Conservation (phyloP, 2,329 filamentous ascomycete genomes). For the Aureobasidium namibiae region DNA sequence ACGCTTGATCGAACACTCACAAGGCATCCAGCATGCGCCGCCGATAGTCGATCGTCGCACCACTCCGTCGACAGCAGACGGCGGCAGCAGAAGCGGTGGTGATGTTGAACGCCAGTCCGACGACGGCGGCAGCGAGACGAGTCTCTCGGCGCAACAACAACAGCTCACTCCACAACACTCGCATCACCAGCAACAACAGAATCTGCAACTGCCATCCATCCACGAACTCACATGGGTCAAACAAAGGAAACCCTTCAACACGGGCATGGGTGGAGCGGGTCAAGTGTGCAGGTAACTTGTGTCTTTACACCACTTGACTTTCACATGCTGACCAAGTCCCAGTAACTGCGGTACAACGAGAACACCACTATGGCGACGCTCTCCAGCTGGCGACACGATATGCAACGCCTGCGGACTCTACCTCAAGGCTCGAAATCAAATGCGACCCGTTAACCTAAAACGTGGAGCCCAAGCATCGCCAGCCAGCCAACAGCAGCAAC, state of each 20-base stretch:
- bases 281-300: constrained; percentile 62
- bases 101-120: constrained; percentile 8
- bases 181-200: constrained; percentile 12
- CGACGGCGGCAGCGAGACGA: background rate
- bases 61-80: constrained; percentile 12
- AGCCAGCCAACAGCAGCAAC: constrained; percentile 27
- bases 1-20: constrained; percentile 40
- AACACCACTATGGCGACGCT: constrained; percentile 90
- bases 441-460: constrained; percentile 83
- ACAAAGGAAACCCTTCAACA: constrained; percentile 11
- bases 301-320: background rate
- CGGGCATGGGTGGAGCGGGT: constrained; percentile 29
- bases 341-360: constrained; percentile 94
- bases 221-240: constrained; percentile 14
- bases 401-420: constrained; percentile 98
- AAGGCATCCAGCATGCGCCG: constrained; percentile 22
- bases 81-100: constrained; percentile 5
- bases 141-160: constrained; percentile 2
- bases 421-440: constrained; percentile 83
- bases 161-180: constrained; percentile 13
- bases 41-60: constrained; percentile 14
- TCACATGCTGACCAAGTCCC: constrained; percentile 14
- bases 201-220: constrained; percentile 8
- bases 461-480: constrained; percentile 48
- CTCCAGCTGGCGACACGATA: constrained; percentile 85